phyloP scores from a whole-genome alignment of 345 rosid species.

The Eucalyptus albens region DNA sequence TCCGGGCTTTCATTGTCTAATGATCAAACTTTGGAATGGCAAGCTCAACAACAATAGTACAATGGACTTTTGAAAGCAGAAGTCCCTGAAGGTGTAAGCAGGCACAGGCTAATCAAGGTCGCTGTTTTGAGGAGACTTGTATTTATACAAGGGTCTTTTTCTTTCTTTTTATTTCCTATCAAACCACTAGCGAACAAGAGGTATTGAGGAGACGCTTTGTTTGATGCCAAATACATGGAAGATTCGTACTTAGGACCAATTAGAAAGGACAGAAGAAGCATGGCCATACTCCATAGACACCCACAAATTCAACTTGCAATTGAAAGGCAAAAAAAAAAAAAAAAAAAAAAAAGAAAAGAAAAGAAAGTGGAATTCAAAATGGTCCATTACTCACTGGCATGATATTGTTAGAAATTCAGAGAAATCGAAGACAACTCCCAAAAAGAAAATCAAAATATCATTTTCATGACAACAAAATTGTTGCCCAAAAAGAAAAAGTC shows the following conservation, averaged over 20 bases:
- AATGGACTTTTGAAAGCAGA: not conserved
- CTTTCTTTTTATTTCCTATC: not conserved
- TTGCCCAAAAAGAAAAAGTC: not conserved
- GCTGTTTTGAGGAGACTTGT: slow-evolving; percentile 5
- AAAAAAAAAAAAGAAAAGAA: not conserved
- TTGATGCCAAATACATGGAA: slow-evolving; percentile 28
- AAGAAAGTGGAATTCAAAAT: not conserved
- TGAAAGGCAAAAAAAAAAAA: not conserved
- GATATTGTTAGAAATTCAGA: slow-evolving; percentile 10
- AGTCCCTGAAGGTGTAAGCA: not conserved
- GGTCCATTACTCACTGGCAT: slow-evolving; percentile 9
- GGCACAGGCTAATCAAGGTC: not conserved
- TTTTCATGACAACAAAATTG: not conserved
- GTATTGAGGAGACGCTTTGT: slow-evolving; percentile 7
- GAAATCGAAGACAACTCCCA: not conserved
- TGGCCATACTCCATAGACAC: slow-evolving; percentile 29
- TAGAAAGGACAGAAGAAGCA: slow-evolving; percentile 29
- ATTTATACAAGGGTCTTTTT: slow-evolving; percentile 4
- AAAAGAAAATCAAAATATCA: not conserved
- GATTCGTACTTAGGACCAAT: slow-evolving; percentile 21
- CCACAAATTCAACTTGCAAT: slow-evolving; percentile 59
- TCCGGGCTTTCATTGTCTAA: slow-evolving; percentile 34
- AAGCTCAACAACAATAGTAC: not conserved
- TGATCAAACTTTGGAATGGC: not conserved
- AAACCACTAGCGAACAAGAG: not conserved